Percentiles rank a stretch among this genome's conserved stretches.
phyloP scores from a whole-genome alignment of 768 basidiomycete genomes.

The Podaxis rugospora region DNA sequence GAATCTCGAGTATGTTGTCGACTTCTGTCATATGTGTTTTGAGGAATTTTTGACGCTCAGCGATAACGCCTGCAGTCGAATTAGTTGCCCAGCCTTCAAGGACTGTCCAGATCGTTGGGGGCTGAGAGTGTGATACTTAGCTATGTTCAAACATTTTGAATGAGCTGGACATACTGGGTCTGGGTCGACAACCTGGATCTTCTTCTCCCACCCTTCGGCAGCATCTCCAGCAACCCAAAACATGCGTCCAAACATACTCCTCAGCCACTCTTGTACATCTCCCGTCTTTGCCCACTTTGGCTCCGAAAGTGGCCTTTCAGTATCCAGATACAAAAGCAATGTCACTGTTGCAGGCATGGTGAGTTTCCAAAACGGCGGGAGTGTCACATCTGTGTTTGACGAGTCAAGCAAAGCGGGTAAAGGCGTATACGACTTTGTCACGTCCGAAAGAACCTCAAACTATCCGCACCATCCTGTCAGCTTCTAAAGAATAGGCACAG shows the following conservation, averaged over 20 bases:
- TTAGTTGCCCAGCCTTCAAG: slow-evolving; percentile 88
- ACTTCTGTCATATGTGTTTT: slow-evolving; percentile 82
- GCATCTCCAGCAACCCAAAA: slow-evolving; percentile 83
- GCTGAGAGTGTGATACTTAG: slow-evolving; percentile 39
- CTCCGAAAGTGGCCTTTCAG: slow-evolving; percentile 83
- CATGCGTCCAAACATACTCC: slow-evolving; percentile 83
- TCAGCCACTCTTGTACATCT: slow-evolving; percentile 90
- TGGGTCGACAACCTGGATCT: slow-evolving; percentile 88
- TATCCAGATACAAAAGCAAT: slow-evolving; percentile 81
- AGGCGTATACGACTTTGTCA: slow-evolving; percentile 65
- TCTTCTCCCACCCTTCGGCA: slow-evolving; percentile 92
- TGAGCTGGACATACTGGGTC: slow-evolving; percentile 69
- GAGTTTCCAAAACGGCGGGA: slow-evolving; percentile 69
- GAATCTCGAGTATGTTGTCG: slow-evolving; percentile 89
- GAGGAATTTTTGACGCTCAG: slow-evolving; percentile 83
- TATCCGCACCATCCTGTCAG: slow-evolving; percentile 25
- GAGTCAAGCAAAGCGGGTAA: slow-evolving; percentile 43
- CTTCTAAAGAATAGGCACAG: slow-evolving; percentile 5
- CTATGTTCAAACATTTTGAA: not conserved
- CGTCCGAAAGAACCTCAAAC: slow-evolving; percentile 73
- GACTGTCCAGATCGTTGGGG: slow-evolving; percentile 88
- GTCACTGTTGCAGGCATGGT: slow-evolving; percentile 50
- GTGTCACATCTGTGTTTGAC: slow-evolving; percentile 46
- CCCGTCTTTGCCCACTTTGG: slow-evolving; percentile 97
- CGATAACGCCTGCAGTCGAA: slow-evolving; percentile 69